Conservation (phyloP, 2,329 filamentous ascomycete genomes). For the Microdochium bolleyi region DNA sequence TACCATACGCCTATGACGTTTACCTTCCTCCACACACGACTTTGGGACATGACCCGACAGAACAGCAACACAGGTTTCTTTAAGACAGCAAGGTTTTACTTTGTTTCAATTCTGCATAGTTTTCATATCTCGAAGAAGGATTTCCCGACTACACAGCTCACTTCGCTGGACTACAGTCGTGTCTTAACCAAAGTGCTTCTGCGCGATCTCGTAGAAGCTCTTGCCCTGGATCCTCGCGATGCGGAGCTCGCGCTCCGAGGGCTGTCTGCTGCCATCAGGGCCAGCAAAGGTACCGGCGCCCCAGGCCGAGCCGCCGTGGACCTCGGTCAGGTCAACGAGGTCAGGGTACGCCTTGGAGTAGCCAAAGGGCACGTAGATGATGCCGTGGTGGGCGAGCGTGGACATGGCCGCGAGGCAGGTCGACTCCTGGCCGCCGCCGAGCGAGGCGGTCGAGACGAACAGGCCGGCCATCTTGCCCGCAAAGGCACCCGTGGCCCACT, state of each 20-base stretch:
- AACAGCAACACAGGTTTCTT: no score
- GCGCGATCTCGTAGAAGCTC: slow-evolving; percentile 69
- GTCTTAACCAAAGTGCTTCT: slow-evolving; percentile 62
- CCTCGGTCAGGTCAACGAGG: slow-evolving; percentile 65
- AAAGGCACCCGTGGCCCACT: slow-evolving; percentile 73
- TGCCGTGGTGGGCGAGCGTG: slow-evolving; percentile 85
- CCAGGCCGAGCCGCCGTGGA: slow-evolving; percentile 85
- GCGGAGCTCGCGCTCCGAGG: slow-evolving; percentile 64
- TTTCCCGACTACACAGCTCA: no score
- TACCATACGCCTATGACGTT: no score
- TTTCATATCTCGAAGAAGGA: no score
- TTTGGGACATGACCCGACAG: no score
- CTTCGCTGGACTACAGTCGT: no score
- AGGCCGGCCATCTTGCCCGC: slow-evolving; percentile 85
- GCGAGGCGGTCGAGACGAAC: slow-evolving; percentile 80
- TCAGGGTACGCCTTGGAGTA: slow-evolving; percentile 73
- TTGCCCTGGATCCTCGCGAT: slow-evolving; percentile 79
- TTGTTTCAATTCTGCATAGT: no score
- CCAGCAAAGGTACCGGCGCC: slow-evolving; percentile 85
- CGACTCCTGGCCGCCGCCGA: slow-evolving; percentile 87
- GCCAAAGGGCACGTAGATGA: slow-evolving; percentile 92
- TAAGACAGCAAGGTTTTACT: no score
- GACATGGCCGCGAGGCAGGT: slow-evolving; percentile 76
- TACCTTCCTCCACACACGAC: no score
- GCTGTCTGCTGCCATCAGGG: slow-evolving; percentile 77